Evolutionary conservation across 208 protist species (phyloP).

Genomic region (Trypanosoma theileri): DNA sequence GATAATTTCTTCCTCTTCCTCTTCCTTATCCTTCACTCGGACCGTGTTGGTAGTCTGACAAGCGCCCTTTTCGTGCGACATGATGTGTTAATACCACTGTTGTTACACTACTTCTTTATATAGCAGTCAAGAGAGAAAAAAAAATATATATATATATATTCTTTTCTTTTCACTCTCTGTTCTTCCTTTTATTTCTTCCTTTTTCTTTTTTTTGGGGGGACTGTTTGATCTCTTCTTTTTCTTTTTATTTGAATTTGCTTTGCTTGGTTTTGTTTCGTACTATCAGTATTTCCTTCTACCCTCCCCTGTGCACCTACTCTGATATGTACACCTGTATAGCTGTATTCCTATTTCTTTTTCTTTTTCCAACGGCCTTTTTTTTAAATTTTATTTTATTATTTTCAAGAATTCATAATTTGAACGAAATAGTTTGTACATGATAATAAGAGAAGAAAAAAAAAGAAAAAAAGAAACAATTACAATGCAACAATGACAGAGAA

Average conservation of each 20-base stretch:
- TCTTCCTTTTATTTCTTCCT: constrained; percentile 10
- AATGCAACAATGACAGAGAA: too few relatives aligned
- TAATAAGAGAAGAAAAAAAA: too few relatives aligned
- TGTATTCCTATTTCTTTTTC: too few relatives aligned
- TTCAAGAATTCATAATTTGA: too few relatives aligned
- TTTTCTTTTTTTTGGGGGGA: constrained; percentile 19
- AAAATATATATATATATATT: constrained; percentile 3
- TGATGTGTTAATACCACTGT: constrained; percentile 19
- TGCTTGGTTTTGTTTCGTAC: neutral
- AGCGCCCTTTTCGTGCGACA: constrained; percentile 86
- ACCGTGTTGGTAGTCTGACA: constrained; percentile 82
- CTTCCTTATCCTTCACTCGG: constrained; percentile 71
- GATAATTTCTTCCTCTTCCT: constrained; percentile 89
- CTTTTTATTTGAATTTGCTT: neutral
- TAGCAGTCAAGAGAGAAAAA: too few relatives aligned
- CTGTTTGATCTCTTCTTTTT: neutral
- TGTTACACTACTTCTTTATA: neutral
- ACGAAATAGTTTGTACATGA: too few relatives aligned
- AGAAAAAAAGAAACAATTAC: too few relatives aligned
- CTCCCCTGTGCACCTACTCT: neutral
- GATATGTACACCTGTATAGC: too few relatives aligned
- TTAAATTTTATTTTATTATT: too few relatives aligned
- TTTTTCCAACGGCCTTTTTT: too few relatives aligned
- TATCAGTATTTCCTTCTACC: too few relatives aligned
- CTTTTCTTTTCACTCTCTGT: constrained; percentile 1